phyloP scores from a whole-genome alignment of 179 eudicot species.

The Silene coronaria region DNA sequence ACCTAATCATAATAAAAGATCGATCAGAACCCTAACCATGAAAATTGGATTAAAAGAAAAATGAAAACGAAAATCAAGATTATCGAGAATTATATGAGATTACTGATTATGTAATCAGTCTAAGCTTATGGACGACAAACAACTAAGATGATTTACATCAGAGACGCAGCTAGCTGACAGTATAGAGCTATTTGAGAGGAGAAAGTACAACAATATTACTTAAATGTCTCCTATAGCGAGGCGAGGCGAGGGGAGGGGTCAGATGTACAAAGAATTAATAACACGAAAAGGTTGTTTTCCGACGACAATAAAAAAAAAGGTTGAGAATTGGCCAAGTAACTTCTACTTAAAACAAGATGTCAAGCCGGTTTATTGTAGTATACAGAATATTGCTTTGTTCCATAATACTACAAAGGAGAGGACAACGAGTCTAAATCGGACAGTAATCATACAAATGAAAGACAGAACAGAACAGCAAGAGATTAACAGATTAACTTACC shows the following conservation, averaged over 20 bases:
- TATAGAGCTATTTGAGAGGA: neutral
- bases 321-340: neutral
- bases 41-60: neutral
- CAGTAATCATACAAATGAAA: neutral
- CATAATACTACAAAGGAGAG: neutral
- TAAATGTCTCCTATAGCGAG: neutral
- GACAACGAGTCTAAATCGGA: neutral
- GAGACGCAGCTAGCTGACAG: neutral
- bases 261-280: neutral
- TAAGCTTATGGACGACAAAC: neutral
- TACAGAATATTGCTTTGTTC: neutral
- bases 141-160: neutral
- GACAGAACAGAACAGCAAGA: neutral
- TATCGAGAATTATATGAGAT: neutral
- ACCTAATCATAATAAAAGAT: slow-evolving; percentile 36
- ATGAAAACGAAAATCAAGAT: neutral
- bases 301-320: neutral
- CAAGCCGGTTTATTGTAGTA: neutral
- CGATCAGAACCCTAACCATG: neutral
- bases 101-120: neutral
- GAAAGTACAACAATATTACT: neutral
- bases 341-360: neutral
- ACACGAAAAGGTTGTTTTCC: neutral
- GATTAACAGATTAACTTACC: slow-evolving; percentile 18
- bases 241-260: neutral